Percentiles rank a stretch among this genome's conserved stretches.
Conservation (phyloP, 148 eudicot species). For the Rheum nobile region DNA sequence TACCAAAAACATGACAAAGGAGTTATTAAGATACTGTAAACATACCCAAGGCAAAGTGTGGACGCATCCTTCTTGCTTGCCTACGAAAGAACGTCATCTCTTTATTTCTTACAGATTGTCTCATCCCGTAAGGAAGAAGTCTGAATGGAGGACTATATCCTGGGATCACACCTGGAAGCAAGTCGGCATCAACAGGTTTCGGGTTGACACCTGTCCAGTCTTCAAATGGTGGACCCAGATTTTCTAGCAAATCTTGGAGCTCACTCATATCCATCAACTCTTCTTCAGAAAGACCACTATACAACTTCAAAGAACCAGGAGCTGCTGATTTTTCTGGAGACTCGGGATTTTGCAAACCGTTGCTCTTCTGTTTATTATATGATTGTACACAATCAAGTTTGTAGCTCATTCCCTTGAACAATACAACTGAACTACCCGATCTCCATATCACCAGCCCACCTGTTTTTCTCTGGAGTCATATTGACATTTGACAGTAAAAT, state of each 20-base stretch:
- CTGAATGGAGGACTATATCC: conserved; percentile 73
- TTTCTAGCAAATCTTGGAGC: conserved; percentile 50
- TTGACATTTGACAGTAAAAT: conserved; percentile 10
- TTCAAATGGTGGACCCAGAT: conserved; percentile 64
- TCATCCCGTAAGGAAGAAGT: conserved; percentile 62
- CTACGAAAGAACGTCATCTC: conserved; percentile 56
- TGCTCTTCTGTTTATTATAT: conserved; percentile 32
- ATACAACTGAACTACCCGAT: conserved; percentile 72
- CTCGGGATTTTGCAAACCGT: conserved; percentile 7
- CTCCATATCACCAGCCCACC: conserved; percentile 96
- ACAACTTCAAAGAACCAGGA: conserved; percentile 15
- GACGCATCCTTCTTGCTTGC: conserved; percentile 65
- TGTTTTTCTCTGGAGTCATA: conserved; percentile 61
- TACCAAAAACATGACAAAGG: neutral
- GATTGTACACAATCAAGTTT: conserved; percentile 65
- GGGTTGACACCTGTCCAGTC: conserved; percentile 90
- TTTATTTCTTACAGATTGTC: conserved; percentile 38
- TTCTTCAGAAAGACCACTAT: conserved; percentile 35
- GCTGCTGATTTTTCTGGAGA: conserved; percentile 14
- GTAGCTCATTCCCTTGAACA: conserved; percentile 72
- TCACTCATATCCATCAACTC: conserved; percentile 47
- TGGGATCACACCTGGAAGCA: conserved; percentile 59
- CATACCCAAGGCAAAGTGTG: conserved; percentile 95
- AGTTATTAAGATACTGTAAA: neutral
- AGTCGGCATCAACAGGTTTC: conserved; percentile 86